phyloP scores from a whole-genome alignment of 1,284 basidiomycete genomes.

The Ganoderma boninense region DNA sequence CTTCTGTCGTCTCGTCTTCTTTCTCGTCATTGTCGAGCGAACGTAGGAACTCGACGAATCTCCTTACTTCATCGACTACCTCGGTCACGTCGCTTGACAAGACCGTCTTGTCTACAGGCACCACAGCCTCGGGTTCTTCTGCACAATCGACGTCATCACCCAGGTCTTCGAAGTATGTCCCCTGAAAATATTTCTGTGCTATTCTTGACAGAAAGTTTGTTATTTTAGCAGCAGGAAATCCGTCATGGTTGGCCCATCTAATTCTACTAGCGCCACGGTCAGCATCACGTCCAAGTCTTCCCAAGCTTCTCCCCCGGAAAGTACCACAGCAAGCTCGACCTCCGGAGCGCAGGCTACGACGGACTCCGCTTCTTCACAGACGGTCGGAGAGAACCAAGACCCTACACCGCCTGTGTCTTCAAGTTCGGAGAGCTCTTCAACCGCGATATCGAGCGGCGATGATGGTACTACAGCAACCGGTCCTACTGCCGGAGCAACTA shows the following conservation, averaged over 20 bases:
- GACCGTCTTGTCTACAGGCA: slow-evolving; percentile 14
- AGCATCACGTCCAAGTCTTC: slow-evolving; percentile 3
- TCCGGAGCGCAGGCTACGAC: background rate
- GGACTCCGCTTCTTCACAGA: background rate
- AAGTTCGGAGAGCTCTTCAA: background rate
- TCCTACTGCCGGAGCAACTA: background rate
- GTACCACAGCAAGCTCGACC: slow-evolving; percentile 1
- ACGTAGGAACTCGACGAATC: background rate
- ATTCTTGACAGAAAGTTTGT: background rate
- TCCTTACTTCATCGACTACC: background rate
- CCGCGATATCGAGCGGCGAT: background rate
- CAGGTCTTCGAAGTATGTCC: slow-evolving; percentile 1
- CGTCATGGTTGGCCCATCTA: slow-evolving; percentile 11
- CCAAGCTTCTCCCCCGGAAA: slow-evolving; percentile 7
- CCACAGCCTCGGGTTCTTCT: background rate
- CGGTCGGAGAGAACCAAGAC: background rate
- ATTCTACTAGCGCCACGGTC: background rate
- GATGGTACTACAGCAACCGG: background rate
- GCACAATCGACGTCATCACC: background rate
- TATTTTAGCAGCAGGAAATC: background rate
- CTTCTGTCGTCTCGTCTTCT: slow-evolving; percentile 14
- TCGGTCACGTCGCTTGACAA: slow-evolving; percentile 13
- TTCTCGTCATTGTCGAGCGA: slow-evolving; percentile 1
- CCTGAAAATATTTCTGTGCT: background rate
- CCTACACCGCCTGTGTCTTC: background rate